A percentile compares a stretch with the other conserved stretches of the same genome.
Evolutionary conservation across 1,139 yeast genomes (phyloP).

Genomic region (Sugiyamaella grinbergsii): DNA sequence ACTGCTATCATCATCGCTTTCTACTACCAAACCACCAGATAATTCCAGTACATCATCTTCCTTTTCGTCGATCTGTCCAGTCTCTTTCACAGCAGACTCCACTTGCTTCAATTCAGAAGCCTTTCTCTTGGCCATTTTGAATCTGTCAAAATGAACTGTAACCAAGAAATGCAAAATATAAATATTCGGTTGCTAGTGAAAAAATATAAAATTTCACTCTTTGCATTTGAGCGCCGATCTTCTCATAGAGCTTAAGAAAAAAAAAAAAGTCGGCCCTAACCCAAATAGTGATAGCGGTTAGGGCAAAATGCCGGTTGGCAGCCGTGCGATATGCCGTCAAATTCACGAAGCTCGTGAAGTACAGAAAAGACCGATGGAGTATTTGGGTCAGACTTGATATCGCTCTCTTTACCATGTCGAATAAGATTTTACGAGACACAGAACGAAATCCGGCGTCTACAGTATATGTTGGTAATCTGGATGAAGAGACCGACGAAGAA

Average conservation of each 20-base stretch:
- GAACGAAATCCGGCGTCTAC: slow-evolving; percentile 64
- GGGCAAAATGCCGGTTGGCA: not conserved
- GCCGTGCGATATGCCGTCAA: not conserved
- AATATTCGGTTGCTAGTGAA: not conserved
- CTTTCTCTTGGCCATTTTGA: slow-evolving; percentile 28
- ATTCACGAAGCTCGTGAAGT: no score
- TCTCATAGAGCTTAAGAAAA: not conserved
- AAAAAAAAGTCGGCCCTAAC: slow-evolving; percentile 10
- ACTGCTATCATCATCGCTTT: slow-evolving; percentile 27
- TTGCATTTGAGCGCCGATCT: not conserved
- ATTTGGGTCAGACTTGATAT: not conserved
- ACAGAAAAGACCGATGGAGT: no score
- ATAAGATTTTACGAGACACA: slow-evolving; percentile 22
- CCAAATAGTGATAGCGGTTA: slow-evolving; percentile 15
- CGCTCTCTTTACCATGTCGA: slow-evolving; percentile 6
- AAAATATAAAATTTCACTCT: slow-evolving; percentile 12
- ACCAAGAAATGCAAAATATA: not conserved
- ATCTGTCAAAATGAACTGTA: not conserved
- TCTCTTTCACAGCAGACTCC: slow-evolving; percentile 12
- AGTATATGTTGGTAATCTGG: slow-evolving; percentile 82
- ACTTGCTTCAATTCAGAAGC: slow-evolving; percentile 22
- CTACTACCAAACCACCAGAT: slow-evolving; percentile 22
- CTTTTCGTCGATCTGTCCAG: slow-evolving; percentile 20
- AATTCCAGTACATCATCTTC: slow-evolving; percentile 28
- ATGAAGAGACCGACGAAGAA: slow-evolving; percentile 67